Evolutionary conservation across 78 protist genomes (phyloP).

Genomic region (Dictyostelium firmibasis): DNA sequence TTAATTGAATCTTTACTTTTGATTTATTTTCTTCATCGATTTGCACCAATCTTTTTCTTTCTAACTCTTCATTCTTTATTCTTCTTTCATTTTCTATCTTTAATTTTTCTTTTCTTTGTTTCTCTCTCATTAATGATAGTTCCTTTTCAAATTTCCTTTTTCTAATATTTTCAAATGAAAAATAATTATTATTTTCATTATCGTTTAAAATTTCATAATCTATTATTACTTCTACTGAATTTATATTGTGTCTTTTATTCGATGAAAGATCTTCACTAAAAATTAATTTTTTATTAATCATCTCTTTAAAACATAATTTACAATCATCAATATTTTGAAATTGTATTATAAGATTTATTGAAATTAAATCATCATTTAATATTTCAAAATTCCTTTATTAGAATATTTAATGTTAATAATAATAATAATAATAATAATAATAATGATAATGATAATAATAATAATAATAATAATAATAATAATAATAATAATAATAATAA

Average conservation of each 20-base stretch:
- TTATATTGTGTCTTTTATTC: background rate
- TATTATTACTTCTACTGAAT: background rate
- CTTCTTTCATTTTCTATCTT: background rate
- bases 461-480: too few species aligned
- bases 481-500: too few species aligned
- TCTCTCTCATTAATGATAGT: background rate
- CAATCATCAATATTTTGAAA: background rate
- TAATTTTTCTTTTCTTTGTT: background rate
- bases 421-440: background rate
- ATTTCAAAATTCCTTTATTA: background rate
- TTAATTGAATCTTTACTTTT: background rate
- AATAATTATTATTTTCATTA: background rate
- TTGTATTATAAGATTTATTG: background rate
- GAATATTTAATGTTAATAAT: too few species aligned
- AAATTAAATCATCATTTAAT: background rate
- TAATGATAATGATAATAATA: too few species aligned
- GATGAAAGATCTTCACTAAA: background rate
- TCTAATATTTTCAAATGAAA: background rate
- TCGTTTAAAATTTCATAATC: background rate
- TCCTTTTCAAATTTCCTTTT: background rate
- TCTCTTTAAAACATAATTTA: background rate
- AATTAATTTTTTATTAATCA: background rate
- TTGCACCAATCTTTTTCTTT: background rate
- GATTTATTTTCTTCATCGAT: background rate
- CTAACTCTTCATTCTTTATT: background rate